Base-by-base conservation (phyloP, 1,284 basidiomycete species). In the Melampsora occidentalis region DNA sequence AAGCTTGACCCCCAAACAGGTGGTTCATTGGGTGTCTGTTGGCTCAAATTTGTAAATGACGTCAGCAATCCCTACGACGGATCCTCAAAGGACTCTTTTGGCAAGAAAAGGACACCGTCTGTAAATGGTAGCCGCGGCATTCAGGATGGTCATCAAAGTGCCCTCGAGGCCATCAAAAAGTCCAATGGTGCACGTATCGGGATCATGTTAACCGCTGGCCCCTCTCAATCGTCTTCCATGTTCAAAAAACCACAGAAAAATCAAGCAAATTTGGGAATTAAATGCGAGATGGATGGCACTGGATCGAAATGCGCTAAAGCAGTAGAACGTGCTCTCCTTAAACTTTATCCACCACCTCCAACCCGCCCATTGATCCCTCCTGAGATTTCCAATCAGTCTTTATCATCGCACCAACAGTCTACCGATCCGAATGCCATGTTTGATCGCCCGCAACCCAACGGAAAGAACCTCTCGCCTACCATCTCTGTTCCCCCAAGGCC, bases 1-100 rank as follows among this genome's bases (percentile, higher is more conserved):
- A 92, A 94, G 81, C 88, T 91, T 78, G 91, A 97, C 84, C 87
- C 88, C 65, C 86, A 87, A 70, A 93, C 89, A 25, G 94, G 94
- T 16, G 90, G 89, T 78, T 88, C 90, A 18, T 86, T 97, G 3
- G 94, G 94, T 6, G 89, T 97, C 57, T 89, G 92, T 69, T 89
- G 88, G 81, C 87, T 97, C 80, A 89, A 87, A 78, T 97, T 87
- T 82, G 83, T 79, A 25, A 82, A 84, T 77, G 81, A 84, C 75
- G 80, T 81, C 68, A 79, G 79, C 69, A 78, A 80, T 82, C 53
- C 80, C 78, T 12, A 83, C 81, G 39, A 78, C 77, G 64, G 70
- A 35, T 73, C 72, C 25, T 66, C 61, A 78, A 68, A 68, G 66
- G 18, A 77, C 69, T 25, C 77, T 78, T 18, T 80, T 68, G 5